Evolutionary conservation across 208 protist genomes (phyloP).

Genomic region (Kentomonas sorsogonicus): DNA sequence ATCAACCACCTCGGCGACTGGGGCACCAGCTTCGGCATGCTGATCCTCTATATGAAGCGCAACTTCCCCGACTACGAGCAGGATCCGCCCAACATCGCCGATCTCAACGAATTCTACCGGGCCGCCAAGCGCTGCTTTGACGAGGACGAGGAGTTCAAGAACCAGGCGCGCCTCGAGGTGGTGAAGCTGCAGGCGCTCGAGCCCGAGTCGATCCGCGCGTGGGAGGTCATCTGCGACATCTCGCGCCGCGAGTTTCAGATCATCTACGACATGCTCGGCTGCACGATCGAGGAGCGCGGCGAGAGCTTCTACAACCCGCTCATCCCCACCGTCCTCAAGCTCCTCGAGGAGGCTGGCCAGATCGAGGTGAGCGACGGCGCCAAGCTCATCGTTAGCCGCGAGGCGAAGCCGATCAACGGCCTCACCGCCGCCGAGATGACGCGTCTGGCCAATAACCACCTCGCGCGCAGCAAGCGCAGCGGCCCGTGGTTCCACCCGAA

Average conservation of each 20-base stretch:
- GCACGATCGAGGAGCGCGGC: constrained; percentile 86
- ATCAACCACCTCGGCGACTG: constrained; percentile 99
- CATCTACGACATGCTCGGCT: constrained; percentile 90
- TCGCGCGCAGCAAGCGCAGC: constrained; percentile 47
- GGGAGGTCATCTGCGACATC: constrained; percentile 92
- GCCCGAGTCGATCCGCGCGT: constrained; percentile 71
- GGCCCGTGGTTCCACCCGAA: constrained; percentile 65
- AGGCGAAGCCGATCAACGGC: constrained; percentile 44
- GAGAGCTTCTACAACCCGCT: constrained; percentile 96
- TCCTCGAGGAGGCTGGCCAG: constrained; percentile 76
- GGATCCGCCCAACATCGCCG: constrained; percentile 86
- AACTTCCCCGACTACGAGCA: constrained; percentile 87
- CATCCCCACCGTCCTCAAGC: constrained; percentile 77
- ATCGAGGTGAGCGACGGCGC: constrained; percentile 85
- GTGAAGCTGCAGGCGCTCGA: constrained; percentile 88
- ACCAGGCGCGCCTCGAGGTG: constrained; percentile 83
- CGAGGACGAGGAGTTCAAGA: constrained; percentile 91
- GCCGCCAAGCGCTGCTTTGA: constrained; percentile 93
- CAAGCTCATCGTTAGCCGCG: constrained; percentile 76
- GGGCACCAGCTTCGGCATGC: constrained; percentile 98
- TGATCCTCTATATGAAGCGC: constrained; percentile 95
- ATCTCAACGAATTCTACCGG: constrained; percentile 95
- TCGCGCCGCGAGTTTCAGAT: constrained; percentile 91
- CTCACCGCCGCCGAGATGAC: constrained; percentile 81
- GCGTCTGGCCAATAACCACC: constrained; percentile 71